Base-by-base conservation (phyloP, 1,284 basidiomycete species). In the Leccinum huronense region DNA sequence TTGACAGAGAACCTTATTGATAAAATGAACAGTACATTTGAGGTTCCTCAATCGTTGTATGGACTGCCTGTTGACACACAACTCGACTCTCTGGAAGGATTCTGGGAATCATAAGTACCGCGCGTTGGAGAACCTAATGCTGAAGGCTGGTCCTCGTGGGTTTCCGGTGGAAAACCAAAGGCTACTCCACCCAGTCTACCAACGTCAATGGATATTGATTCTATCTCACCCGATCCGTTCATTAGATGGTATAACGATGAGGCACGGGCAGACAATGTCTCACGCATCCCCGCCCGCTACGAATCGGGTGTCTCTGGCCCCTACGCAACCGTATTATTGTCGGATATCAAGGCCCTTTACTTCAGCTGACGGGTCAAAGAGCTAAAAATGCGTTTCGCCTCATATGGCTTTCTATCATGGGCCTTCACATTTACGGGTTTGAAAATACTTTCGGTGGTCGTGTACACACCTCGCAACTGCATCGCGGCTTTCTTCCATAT, bases 271-370 rank as follows among this genome's bases (percentile, higher is more conserved):
- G 88, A 92, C 68, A 72, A 70, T n/a, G 67, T 67, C 8, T 73
- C 77, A 27, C 69, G 76, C 33, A 73, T 85, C 1, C 88, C 94
- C 9, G 79, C 82, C 4, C 86, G 89, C 33, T 85, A 89, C 64
- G 81, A 84, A 6, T 80, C 79, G 6, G 80, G 82, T 10, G 83
- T 86, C 58, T 80, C 82, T 31, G 94, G 96, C 74, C 94, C 94
- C 0, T 95, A 90, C 74, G 81, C 88, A 1, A 85, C 86, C 2
- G 82, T 97, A 27, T 78, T 98, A 14, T 94, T 95, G 75, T 80
- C 85, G 57, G 95, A 98, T 72, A 83, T 97, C 63, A 83, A 84
- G 11, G 77, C 86, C 2, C 80, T 95, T 57, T 81, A 19, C 78
- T 93, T 61, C 72, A 84, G 40, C 71, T 95, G 34, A 79, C 78